These are phyloP conservation scores for Phaeosphaeriaceae sp. DNA, from an alignment of 2,329 filamentous ascomycete species.

Conservation along the genomic window DNA sequence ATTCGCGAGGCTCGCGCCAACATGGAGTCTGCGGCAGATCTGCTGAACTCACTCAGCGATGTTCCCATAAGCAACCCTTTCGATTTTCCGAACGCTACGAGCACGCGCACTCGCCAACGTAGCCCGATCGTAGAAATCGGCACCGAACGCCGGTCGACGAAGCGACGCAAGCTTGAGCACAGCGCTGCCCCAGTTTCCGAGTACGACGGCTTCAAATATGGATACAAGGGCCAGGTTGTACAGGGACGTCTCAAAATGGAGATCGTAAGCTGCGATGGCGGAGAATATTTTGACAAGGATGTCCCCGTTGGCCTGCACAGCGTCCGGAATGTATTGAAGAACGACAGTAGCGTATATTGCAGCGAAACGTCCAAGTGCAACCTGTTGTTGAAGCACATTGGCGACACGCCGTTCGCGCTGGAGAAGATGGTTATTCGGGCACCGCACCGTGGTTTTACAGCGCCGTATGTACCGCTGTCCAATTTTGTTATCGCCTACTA, in stretches of 20 bases:
- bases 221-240: constrained; percentile 85
- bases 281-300: constrained; percentile 66
- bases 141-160: constrained; percentile 31
- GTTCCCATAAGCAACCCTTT: constrained; percentile 21
- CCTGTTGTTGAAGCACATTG: constrained; percentile 81
- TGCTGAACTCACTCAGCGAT: constrained; percentile 33
- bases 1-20: constrained; percentile 33
- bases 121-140: constrained; percentile 32
- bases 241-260: constrained; percentile 84
- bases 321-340: constrained; percentile 78
- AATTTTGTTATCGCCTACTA: constrained; percentile 32
- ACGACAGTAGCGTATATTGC: constrained; percentile 87
- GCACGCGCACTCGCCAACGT: constrained; percentile 20
- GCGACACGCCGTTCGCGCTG: constrained; percentile 79
- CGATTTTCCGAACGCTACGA: constrained; percentile 13
- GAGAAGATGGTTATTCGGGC: constrained; percentile 89
- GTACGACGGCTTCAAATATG: constrained; percentile 71
- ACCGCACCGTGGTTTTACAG: constrained; percentile 79
- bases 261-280: constrained; percentile 87
- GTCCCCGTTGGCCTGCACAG: constrained; percentile 53
- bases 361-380: constrained; percentile 89
- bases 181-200: constrained; percentile 29
- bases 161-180: constrained; percentile 51
- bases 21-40: constrained; percentile 28
- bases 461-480: constrained; percentile 70